These are phyloP conservation scores for Globisporangium perplexum DNA, from an alignment of 352 stramenopile genomes.

Conservation along the genomic window DNA sequence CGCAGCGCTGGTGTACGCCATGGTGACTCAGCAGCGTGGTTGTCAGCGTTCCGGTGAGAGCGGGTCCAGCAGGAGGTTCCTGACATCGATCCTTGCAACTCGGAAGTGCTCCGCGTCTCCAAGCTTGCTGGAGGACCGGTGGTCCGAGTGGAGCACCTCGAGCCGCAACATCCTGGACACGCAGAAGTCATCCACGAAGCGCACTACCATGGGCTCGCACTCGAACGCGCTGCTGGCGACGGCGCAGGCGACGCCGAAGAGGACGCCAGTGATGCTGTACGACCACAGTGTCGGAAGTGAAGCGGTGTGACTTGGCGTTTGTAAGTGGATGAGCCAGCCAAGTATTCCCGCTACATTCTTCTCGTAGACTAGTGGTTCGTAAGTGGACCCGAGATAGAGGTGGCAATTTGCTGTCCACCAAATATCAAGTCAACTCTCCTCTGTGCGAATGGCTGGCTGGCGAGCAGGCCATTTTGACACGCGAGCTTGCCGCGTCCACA, in stretches of 20 bases:
- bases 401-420: conserved; percentile 5
- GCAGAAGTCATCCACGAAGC: background rate
- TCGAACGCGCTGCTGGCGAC: background rate
- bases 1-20: background rate
- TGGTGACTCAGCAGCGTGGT: background rate
- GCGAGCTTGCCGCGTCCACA: no score
- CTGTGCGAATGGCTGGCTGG: background rate
- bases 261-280: conserved; percentile 6
- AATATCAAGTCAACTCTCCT: background rate
- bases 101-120: conserved; percentile 1
- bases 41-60: background rate
- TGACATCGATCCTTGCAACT: conserved; percentile 3
- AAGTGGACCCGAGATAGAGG: no score
- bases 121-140: conserved; percentile 3
- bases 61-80: background rate
- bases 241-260: conserved; percentile 6
- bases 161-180: background rate
- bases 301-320: background rate
- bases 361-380: no score
- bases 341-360: no score
- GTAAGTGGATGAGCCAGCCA: no score
- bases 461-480: background rate
- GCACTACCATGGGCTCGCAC: background rate
- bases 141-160: conserved; percentile 7
- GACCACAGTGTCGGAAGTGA: background rate